Percentiles rank a stretch among this genome's conserved stretches.
phyloP scores from a whole-genome alignment of 352 stramenopile genomes.

The Globisporangium acanthophoron region DNA sequence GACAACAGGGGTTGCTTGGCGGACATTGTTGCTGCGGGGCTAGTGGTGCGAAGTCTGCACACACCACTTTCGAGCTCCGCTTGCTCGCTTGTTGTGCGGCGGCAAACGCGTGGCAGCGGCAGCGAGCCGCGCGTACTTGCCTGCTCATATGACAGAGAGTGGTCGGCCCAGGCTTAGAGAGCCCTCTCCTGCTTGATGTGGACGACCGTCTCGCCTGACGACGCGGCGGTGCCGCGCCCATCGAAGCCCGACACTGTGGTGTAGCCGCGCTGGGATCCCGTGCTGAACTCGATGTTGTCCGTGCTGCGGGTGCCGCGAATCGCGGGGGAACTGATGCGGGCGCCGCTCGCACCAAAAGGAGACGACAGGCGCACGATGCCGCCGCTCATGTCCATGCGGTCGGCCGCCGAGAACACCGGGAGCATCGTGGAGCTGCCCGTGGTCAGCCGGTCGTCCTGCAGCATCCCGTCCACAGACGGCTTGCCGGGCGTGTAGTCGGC shows the following conservation, averaged over 20 bases:
- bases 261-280: neutral
- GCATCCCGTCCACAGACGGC: slow-evolving; percentile 11
- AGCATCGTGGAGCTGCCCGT: slow-evolving; percentile 11
- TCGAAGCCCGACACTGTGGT: neutral
- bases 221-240: neutral
- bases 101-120: neutral
- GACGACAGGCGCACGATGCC: slow-evolving; percentile 13
- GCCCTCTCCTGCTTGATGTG: slow-evolving; percentile 3
- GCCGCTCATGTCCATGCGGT: slow-evolving; percentile 6
- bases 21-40: neutral
- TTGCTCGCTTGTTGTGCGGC: neutral
- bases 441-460: slow-evolving; percentile 10
- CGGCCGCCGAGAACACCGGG: slow-evolving; percentile 7
- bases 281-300: slow-evolving; percentile 12
- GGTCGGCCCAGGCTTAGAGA: neutral
- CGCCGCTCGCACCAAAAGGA: slow-evolving; percentile 8
- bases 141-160: neutral
- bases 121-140: too few relatives aligned
- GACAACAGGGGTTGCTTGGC: too few relatives aligned
- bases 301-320: neutral
- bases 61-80: neutral
- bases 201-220: slow-evolving; percentile 1
- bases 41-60: too few relatives aligned
- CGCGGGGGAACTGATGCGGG: slow-evolving; percentile 11
- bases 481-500: slow-evolving; percentile 9